Evolutionary conservation across 306 rosid species (phyloP).

Genomic region (Begonia loranthoides): DNA sequence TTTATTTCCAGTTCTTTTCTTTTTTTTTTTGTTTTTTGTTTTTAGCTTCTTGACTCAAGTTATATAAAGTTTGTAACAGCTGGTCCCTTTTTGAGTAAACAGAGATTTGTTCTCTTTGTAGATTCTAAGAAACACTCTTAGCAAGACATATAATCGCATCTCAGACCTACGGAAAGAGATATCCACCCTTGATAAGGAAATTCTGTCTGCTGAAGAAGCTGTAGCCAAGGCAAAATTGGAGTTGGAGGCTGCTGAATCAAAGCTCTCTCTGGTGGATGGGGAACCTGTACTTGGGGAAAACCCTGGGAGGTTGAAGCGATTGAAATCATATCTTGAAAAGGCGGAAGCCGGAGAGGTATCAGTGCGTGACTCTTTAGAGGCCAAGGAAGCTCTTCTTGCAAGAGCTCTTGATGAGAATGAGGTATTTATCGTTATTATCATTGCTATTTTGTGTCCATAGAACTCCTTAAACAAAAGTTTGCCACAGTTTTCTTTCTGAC

Average conservation of each 20-base stretch:
- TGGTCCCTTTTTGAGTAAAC: no score
- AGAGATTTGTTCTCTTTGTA: constrained; percentile 19
- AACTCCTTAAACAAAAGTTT: no score
- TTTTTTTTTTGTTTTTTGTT: no score
- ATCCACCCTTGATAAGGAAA: constrained; percentile 42
- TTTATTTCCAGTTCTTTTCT: no score
- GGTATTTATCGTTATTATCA: constrained; percentile 33
- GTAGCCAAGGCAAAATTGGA: constrained; percentile 52
- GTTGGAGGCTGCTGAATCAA: constrained; percentile 63
- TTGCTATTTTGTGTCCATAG: background rate
- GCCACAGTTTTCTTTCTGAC: background rate
- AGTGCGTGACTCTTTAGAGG: constrained; percentile 63
- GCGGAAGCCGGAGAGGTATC: constrained; percentile 63
- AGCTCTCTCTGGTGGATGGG: constrained; percentile 75
- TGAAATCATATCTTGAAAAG: constrained; percentile 71
- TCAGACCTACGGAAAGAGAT: constrained; percentile 93
- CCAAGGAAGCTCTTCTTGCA: constrained; percentile 85
- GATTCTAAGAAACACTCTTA: constrained; percentile 73
- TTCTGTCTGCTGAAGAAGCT: constrained; percentile 56
- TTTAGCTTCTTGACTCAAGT: no score
- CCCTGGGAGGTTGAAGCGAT: constrained; percentile 62
- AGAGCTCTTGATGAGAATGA: constrained; percentile 84
- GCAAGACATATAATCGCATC: constrained; percentile 87
- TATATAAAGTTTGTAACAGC: no score
- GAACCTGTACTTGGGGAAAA: constrained; percentile 95